Percentiles rank a stretch among this genome's conserved stretches.
phyloP scores from a whole-genome alignment of 108 stramenopile species.

The Fragilaria crotonensis region DNA sequence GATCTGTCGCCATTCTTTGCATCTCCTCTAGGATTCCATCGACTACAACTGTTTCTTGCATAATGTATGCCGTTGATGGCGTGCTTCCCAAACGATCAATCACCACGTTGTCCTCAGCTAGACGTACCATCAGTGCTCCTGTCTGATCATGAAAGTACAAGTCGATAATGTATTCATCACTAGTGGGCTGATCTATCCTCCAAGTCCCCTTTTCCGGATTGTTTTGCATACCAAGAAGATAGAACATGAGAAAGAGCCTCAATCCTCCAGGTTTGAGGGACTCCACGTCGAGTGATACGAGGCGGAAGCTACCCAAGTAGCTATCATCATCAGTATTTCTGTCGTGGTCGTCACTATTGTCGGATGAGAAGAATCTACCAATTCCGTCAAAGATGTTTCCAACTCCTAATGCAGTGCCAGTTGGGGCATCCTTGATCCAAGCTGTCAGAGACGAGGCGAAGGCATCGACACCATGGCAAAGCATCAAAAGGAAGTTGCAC shows the following conservation, averaged over 20 bases:
- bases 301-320: constrained; percentile 30
- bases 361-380: constrained; percentile 2
- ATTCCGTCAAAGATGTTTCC: too few relatives aligned
- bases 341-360: constrained; percentile 5
- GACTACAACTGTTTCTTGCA: constrained; percentile 67
- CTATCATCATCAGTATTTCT: constrained; percentile 21
- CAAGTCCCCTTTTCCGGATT: constrained; percentile 62
- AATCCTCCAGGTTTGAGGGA: constrained; percentile 74
- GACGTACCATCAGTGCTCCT: constrained; percentile 52
- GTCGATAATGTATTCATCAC: constrained; percentile 48
- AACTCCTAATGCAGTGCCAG: constrained; percentile 3
- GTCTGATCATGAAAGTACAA: constrained; percentile 58
- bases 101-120: constrained; percentile 33
- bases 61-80: constrained; percentile 64
- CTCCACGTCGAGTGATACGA: constrained; percentile 48
- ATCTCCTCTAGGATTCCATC: constrained; percentile 61
- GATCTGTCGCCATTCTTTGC: constrained; percentile 21
- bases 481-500: too few relatives aligned
- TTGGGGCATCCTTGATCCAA: too few relatives aligned
- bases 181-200: constrained; percentile 46
- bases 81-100: constrained; percentile 55
- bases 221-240: constrained; percentile 74
- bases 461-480: too few relatives aligned
- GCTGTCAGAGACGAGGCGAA: too few relatives aligned
- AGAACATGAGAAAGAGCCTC: constrained; percentile 59